A percentile compares a stretch with the other conserved stretches of the same genome.
These are phyloP conservation scores for Nannizzia gypsea DNA, from an alignment of 2,329 filamentous ascomycete species.

Conservation along the genomic window DNA sequence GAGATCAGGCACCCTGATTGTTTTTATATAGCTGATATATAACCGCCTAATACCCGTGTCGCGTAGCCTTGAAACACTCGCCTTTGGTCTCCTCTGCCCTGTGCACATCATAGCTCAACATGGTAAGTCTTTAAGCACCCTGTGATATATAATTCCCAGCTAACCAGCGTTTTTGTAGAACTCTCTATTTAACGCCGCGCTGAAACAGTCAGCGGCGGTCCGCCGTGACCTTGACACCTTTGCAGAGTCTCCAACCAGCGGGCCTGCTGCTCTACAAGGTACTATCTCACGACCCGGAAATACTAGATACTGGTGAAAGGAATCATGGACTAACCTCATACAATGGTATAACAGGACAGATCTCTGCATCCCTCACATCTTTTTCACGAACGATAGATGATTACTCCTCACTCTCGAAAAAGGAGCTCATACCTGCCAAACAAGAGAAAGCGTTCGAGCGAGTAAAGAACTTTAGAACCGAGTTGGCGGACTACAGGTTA, in stretches of 20 bases:
- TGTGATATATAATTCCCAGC: neutral
- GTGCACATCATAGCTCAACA: neutral
- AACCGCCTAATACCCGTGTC: too few species aligned
- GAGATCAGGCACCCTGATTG: too few species aligned
- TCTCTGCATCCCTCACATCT: constrained; percentile 65
- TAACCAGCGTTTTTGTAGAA: constrained; percentile 44
- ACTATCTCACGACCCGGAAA: neutral
- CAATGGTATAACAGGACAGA: constrained; percentile 45
- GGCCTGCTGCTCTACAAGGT: constrained; percentile 53
- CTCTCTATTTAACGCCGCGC: constrained; percentile 70
- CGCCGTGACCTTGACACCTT: constrained; percentile 64
- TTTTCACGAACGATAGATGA: constrained; percentile 88
- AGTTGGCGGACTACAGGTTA: constrained; percentile 66
- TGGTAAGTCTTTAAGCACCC: neutral
- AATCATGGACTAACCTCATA: neutral
- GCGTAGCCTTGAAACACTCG: neutral
- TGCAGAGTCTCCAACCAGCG: constrained; percentile 45
- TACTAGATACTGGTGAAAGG: neutral
- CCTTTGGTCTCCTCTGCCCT: neutral
- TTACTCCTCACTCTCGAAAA: constrained; percentile 71
- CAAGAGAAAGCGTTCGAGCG: constrained; percentile 82
- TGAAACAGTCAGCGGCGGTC: constrained; percentile 72
- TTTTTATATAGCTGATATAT: too few species aligned
- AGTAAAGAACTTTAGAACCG: constrained; percentile 70
- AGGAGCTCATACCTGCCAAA: constrained; percentile 82